Percentiles rank a stretch among this genome's conserved stretches.
Evolutionary conservation across 768 basidiomycete genomes (phyloP).

Genomic region (Boletales sp.): DNA sequence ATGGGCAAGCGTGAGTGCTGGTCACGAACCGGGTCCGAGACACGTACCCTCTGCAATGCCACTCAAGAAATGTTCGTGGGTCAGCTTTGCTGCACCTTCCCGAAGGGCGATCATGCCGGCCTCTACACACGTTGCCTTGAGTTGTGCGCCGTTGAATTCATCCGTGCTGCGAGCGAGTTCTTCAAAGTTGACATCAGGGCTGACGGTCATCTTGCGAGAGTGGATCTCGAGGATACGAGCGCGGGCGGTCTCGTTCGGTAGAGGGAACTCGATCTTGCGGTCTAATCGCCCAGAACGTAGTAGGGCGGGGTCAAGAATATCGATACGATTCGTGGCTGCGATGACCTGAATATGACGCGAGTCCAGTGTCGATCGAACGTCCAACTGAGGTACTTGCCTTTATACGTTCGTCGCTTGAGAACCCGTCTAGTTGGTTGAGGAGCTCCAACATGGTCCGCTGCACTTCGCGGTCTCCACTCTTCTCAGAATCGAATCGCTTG

Average conservation of each 20-base stretch:
- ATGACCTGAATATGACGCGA: slow-evolving; percentile 68
- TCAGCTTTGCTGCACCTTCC: slow-evolving; percentile 84
- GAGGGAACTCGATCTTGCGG: slow-evolving; percentile 97
- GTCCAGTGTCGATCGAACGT: neutral
- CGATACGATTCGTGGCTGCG: slow-evolving; percentile 97
- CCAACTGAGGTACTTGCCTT: slow-evolving; percentile 53
- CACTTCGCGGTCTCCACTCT: slow-evolving; percentile 99
- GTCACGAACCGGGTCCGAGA: neutral
- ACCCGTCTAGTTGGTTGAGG: slow-evolving; percentile 96
- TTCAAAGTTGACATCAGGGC: slow-evolving; percentile 89
- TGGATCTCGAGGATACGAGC: slow-evolving; percentile 96
- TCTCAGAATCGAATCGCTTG: slow-evolving; percentile 97
- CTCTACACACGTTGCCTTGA: slow-evolving; percentile 98
- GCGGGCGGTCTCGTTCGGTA: slow-evolving; percentile 95
- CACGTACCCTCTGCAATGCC: slow-evolving; percentile 82
- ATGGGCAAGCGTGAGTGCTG: slow-evolving; percentile 24
- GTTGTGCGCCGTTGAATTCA: slow-evolving; percentile 96
- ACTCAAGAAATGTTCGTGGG: slow-evolving; percentile 94
- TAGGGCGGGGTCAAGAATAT: slow-evolving; percentile 97
- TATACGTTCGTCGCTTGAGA: slow-evolving; percentile 94
- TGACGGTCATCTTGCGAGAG: slow-evolving; percentile 91
- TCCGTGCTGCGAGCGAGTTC: slow-evolving; percentile 96
- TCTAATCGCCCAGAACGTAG: slow-evolving; percentile 97
- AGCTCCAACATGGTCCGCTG: slow-evolving; percentile 99
- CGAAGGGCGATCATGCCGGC: slow-evolving; percentile 98